Base-by-base conservation (phyloP, 2,329 filamentous ascomycete genomes). In the Trichoderma atroviride region DNA sequence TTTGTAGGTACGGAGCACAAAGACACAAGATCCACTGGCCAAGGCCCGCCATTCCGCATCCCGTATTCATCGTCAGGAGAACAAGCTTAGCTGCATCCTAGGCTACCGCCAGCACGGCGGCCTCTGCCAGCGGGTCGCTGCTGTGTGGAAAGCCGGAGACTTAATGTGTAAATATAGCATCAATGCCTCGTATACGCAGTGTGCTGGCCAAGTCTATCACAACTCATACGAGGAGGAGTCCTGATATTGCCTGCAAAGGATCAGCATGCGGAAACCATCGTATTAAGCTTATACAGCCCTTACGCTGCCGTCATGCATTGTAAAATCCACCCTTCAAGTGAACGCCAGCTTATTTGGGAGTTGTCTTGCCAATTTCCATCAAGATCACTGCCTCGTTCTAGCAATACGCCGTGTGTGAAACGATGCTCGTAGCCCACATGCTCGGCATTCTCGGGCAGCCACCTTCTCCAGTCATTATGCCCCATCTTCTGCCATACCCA, bases 41-140 rank as follows among this genome's bases (percentile, higher is more conserved):
- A 67, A 37, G 55, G 35, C 55, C 60, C 31, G 31, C 60, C 60
- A 63, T 53, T 63, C 50, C 64, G 16, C 43, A 67, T 67, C 29
- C 53, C 64, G 29, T 59, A 52, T 22, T 24, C 22, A 59, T 31
- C 22, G 37, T 40, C 40, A 67, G 40, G 37, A 59, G 40, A 52
- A 9, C 14, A 57, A 33, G 40, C 63, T 58, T 37, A 33, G 53
- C 22, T 67, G 55, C 43, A 24, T 37, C 5, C 29, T 66, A 22
- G 40, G 40, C 40, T 43, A 43, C 40, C 40, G n/a, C 40, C 40
- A 43, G 40, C 37, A 1, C 47, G 22, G 47, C 22, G 29, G 16
- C 27, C 29, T 57, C 10, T 57, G 29, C n/a, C 6, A 31, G 64
- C 55, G 40, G 55, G 56, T 59, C 53, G n/a, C 57, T 43, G 29